Evolutionary conservation across 164 flowering plant genomes (phyloP).

Genomic region (Amborella trichopoda): DNA sequence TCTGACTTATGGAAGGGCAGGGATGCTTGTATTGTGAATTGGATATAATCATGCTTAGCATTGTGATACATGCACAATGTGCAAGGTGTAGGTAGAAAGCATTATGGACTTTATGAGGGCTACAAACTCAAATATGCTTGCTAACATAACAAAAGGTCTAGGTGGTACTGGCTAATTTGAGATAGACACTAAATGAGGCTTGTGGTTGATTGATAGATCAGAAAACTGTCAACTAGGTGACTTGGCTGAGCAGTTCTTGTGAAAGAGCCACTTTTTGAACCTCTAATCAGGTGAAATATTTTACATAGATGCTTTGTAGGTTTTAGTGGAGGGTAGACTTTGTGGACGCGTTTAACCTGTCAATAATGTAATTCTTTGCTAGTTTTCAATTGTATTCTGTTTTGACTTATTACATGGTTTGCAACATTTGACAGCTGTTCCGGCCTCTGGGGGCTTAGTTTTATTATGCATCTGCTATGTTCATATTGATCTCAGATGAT

Average conservation of each 20-base stretch:
- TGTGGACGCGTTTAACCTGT: conserved; percentile 9
- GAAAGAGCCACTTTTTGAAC: conserved; percentile 34
- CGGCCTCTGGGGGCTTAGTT: conserved; percentile 22
- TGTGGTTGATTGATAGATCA: conserved; percentile 77
- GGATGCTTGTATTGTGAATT: background rate
- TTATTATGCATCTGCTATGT: conserved; percentile 17
- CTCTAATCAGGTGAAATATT: conserved; percentile 43
- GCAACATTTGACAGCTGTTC: conserved; percentile 34
- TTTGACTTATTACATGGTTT: conserved; percentile 20
- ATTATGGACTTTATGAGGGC: background rate
- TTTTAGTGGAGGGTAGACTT: conserved; percentile 10
- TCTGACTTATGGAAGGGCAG: no score
- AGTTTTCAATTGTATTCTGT: conserved; percentile 7
- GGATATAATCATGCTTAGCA: background rate
- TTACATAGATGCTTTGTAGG: conserved; percentile 7
- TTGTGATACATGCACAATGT: background rate
- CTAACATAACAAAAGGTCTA: conserved; percentile 17
- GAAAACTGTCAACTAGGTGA: conserved; percentile 49
- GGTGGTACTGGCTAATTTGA: conserved; percentile 11
- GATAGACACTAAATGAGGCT: conserved; percentile 39
- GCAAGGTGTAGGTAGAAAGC: background rate
- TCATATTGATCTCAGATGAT: conserved; percentile 21
- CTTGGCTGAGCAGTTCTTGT: conserved; percentile 60
- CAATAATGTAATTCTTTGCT: conserved; percentile 5
- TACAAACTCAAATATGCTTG: conserved; percentile 2